Evolutionary conservation across 2,329 filamentous ascomycete species (phyloP).

Genomic region (Chaetomiaceae sp.): DNA sequence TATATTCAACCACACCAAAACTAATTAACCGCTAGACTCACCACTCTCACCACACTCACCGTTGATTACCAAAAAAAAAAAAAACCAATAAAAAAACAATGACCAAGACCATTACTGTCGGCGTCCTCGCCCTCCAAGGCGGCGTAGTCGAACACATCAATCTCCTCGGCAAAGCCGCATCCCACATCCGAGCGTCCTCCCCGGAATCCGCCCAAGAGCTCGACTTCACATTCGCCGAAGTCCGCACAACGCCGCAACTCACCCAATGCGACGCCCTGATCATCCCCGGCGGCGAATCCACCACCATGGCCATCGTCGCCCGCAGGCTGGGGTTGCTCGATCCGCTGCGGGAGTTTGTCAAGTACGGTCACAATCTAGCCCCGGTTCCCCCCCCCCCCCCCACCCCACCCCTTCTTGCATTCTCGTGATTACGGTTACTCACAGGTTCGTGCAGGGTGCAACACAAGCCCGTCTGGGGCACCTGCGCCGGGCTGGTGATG

Average conservation of each 20-base stretch:
- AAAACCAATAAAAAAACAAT: slow-evolving; percentile 18
- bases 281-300: slow-evolving; percentile 92
- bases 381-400: too few species aligned
- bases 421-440: too few species aligned
- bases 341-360: slow-evolving; percentile 83
- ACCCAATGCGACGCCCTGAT: slow-evolving; percentile 74
- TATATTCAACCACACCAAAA: too few species aligned
- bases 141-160: slow-evolving; percentile 86
- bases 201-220: slow-evolving; percentile 18
- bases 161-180: slow-evolving; percentile 65
- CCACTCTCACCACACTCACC: too few species aligned
- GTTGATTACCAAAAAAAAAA: too few species aligned
- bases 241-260: slow-evolving; percentile 71
- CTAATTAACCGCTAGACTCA: too few species aligned
- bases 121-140: slow-evolving; percentile 76
- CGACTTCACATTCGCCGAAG: slow-evolving; percentile 65
- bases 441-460: too few species aligned
- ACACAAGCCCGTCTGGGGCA: slow-evolving; percentile 87
- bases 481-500: slow-evolving; percentile 89
- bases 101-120: slow-evolving; percentile 44
- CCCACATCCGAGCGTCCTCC: slow-evolving; percentile 21
- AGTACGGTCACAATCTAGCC: too few species aligned
- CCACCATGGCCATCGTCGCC: slow-evolving; percentile 85
- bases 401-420: too few species aligned
- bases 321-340: slow-evolving; percentile 75